Base-by-base conservation (phyloP, 495 filamentous ascomycete species). In the Neurospora discreta region DNA sequence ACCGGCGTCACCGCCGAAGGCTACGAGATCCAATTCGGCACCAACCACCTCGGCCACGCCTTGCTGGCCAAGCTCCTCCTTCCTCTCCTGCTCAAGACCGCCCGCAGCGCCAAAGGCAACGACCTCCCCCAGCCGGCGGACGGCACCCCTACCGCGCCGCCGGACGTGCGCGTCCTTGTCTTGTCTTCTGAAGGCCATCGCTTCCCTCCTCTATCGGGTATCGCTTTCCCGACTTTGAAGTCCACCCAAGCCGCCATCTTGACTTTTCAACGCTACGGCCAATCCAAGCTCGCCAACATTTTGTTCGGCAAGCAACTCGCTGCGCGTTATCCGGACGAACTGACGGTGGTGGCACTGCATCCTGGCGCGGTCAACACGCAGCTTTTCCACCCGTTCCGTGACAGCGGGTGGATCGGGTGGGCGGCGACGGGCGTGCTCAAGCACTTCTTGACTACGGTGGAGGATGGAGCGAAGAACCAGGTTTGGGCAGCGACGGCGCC, bases 221-320 rank as follows among this genome's bases (percentile, higher is more conserved):
- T 83, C 74, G 58, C 68, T 44, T 85, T 82, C 69, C 73, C 77
- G 42, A 44, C 75, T 39, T 78, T 85, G 30, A 86, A 85, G 60
- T 78, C 73, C 13, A 80, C 73, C 5, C 81, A 79, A 38, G 76
- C 76, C 72, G 76, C 75, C 8, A 26, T 71, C 18, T 23, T 20
- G 20, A 52, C 82, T 15, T 86, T 80, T 79, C 71, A 75, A 18
- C 85, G 88, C 30, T 94, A 94, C 76, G 86, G 81, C 5, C 85
- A 91, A 38, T 84, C 83, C 73, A 94, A 94, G 81, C 85, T 92
- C 1, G 88, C 90, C 8, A 93, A 92, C 76, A 83, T 92, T n/a
- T 80, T 93, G 2, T 90, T 87, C 72, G 84, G 87, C 1, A 74
- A 79, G 3, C 85, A 91, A 74, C 82, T 94, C 16, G 88, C 88